Conservation (phyloP, 2,329 filamentous ascomycete species). For the Ophiostoma triangulosporum region DNA sequence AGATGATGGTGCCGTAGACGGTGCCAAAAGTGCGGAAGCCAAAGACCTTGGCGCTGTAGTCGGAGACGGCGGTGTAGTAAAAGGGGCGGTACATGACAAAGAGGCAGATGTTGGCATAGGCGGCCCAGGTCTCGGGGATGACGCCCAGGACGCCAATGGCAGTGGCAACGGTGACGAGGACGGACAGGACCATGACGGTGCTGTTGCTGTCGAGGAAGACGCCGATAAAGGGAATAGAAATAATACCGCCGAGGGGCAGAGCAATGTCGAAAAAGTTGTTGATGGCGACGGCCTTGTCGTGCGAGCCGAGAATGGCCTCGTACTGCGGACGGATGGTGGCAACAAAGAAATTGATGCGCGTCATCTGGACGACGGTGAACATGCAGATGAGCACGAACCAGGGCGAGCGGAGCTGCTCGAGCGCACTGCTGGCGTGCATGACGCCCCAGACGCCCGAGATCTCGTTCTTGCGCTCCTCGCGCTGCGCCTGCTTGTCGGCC, state of each 20-base stretch:
- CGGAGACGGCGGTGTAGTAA: conserved; percentile 83
- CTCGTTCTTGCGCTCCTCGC: conserved; percentile 56
- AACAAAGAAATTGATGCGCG: conserved; percentile 84
- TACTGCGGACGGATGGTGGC: conserved; percentile 78
- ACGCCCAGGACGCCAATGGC: conserved; percentile 64
- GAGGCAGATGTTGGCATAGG: conserved; percentile 61
- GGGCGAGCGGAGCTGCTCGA: conserved; percentile 60
- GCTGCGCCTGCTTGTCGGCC: conserved; percentile 48
- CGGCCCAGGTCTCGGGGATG: conserved; percentile 54
- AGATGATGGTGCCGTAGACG: conserved; percentile 87
- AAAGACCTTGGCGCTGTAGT: conserved; percentile 85
- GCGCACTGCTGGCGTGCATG: conserved; percentile 58
- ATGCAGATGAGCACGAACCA: conserved; percentile 79
- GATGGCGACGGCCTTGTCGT: conserved; percentile 48
- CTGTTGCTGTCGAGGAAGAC: conserved; percentile 61
- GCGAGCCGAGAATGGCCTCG: conserved; percentile 54
- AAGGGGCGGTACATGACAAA: conserved; percentile 80
- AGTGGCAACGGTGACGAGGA: conserved; percentile 59
- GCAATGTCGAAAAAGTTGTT: conserved; percentile 75
- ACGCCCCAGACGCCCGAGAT: conserved; percentile 75
- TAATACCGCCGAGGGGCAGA: conserved; percentile 66
- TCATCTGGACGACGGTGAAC: conserved; percentile 68
- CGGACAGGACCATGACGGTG: conserved; percentile 55
- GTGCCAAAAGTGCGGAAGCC: conserved; percentile 85
- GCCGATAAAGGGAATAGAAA: conserved; percentile 81